These are phyloP conservation scores for Entomophthora muscae DNA, from an alignment of 371 early-diverging fungal species.

Conservation along the genomic window DNA sequence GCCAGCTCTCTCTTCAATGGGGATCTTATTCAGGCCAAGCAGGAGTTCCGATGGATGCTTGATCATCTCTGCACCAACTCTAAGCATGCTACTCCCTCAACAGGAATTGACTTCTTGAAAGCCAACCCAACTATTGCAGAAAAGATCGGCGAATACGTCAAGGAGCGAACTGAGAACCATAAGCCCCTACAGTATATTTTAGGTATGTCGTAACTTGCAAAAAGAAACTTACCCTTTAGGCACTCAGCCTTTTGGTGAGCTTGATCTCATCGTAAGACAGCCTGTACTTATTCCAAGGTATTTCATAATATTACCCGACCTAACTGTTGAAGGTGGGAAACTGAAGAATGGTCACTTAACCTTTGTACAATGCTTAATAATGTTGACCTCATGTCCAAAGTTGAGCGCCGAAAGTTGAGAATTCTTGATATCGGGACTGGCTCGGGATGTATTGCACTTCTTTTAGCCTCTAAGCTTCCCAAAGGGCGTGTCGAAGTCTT, in stretches of 20 bases:
- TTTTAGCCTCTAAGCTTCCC: conserved; percentile 43
- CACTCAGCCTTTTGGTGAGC: conserved; percentile 60
- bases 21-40: neutral
- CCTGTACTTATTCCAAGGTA: conserved; percentile 75
- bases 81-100: neutral
- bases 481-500: conserved; percentile 6
- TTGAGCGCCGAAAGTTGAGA: conserved; percentile 15
- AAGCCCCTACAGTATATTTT: conserved; percentile 3
- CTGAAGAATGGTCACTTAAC: conserved; percentile 72
- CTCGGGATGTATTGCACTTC: conserved; percentile 68
- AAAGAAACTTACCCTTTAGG: conserved; percentile 18
- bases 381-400: conserved; percentile 1
- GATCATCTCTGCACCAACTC: neutral
- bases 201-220: neutral
- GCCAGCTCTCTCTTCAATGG: neutral
- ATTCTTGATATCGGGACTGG: conserved; percentile 82
- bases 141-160: neutral
- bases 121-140: neutral
- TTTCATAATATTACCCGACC: neutral
- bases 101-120: neutral
- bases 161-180: neutral
- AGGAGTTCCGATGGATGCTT: neutral
- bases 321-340: conserved; percentile 50
- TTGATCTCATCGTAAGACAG: conserved; percentile 46
- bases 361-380: conserved; percentile 23